Evolutionary conservation across 2,329 filamentous ascomycete genomes (phyloP).

Genomic region (Didymellaceae sp.): DNA sequence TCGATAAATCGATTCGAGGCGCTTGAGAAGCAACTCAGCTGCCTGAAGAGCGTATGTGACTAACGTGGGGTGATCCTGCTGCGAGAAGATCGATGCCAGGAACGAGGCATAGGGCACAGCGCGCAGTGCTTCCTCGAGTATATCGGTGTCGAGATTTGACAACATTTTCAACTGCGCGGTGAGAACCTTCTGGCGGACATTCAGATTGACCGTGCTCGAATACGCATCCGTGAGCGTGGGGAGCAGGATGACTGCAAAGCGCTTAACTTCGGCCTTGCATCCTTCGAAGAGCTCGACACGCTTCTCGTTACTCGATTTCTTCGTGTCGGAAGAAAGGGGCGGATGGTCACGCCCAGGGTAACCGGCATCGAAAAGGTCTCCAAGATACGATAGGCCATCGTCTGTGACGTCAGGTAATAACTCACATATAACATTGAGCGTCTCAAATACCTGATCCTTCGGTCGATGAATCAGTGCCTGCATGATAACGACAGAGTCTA

Average conservation of each 20-base stretch:
- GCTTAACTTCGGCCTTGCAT: conserved; percentile 86
- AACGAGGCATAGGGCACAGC: conserved; percentile 95
- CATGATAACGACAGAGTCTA: conserved; percentile 98
- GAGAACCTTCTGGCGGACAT: conserved; percentile 92
- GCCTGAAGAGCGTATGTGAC: conserved; percentile 89
- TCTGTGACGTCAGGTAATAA: conserved; percentile 78
- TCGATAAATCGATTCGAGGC: conserved; percentile 85
- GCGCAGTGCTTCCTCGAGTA: conserved; percentile 83
- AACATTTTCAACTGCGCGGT: conserved; percentile 98
- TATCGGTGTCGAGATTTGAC: conserved; percentile 84
- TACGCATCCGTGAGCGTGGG: conserved; percentile 96
- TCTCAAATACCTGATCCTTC: conserved; percentile 95
- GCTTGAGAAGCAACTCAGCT: conserved; percentile 82
- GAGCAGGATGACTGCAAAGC: conserved; percentile 91
- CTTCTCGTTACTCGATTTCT: conserved; percentile 74
- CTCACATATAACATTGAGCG: conserved; percentile 96
- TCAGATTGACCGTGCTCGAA: conserved; percentile 95
- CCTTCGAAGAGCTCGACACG: conserved; percentile 79
- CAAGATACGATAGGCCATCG: conserved; percentile 59
- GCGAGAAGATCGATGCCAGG: conserved; percentile 90
- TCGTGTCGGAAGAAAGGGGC: conserved; percentile 52
- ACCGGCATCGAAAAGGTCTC: conserved; percentile 58
- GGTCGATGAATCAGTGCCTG: conserved; percentile 95
- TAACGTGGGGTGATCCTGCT: conserved; percentile 88
- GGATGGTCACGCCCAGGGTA: conserved; percentile 56